Evolutionary conservation across 805 yeast genomes (phyloP).

Genomic region (Ogataea degrootiae): DNA sequence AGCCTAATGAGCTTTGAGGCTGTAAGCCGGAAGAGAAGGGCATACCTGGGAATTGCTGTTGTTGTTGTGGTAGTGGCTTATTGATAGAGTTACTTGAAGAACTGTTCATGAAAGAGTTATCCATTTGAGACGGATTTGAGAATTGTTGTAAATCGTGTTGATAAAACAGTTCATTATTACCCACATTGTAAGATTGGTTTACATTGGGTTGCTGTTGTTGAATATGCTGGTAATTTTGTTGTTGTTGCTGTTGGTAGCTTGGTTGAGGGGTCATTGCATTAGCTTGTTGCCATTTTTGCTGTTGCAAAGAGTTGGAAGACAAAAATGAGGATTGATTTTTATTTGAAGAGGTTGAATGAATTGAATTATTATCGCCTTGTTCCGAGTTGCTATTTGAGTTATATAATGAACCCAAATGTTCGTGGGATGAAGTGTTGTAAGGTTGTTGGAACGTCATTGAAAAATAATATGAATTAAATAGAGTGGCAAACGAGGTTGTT

Average conservation of each 20-base stretch:
- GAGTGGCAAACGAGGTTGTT: too few relatives aligned
- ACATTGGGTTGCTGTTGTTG: neutral
- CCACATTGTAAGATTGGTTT: neutral
- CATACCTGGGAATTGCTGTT: neutral
- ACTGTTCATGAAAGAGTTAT: too few relatives aligned
- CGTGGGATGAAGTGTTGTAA: constrained; percentile 3
- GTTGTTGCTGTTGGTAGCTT: neutral
- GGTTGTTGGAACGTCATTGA: constrained; percentile 15
- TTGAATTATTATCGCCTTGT: neutral
- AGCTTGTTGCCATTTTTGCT: neutral
- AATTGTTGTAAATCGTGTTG: too few relatives aligned
- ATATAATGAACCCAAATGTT: constrained; percentile 3
- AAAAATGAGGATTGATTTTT: neutral
- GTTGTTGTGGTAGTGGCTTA: neutral
- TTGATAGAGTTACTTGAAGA: too few relatives aligned
- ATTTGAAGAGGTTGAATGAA: constrained; percentile 1
- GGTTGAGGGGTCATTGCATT: neutral
- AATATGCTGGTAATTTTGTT: neutral
- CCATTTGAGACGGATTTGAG: too few relatives aligned
- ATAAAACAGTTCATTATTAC: too few relatives aligned
- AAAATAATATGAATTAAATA: neutral
- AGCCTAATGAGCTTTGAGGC: too few relatives aligned
- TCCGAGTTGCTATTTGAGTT: neutral
- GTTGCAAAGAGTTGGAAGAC: neutral
- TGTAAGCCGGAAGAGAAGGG: too few relatives aligned